A percentile compares a stretch with the other conserved stretches of the same genome.
Evolutionary conservation across 179 eudicot species (phyloP).

Genomic region (Carnegiea gigantea): DNA sequence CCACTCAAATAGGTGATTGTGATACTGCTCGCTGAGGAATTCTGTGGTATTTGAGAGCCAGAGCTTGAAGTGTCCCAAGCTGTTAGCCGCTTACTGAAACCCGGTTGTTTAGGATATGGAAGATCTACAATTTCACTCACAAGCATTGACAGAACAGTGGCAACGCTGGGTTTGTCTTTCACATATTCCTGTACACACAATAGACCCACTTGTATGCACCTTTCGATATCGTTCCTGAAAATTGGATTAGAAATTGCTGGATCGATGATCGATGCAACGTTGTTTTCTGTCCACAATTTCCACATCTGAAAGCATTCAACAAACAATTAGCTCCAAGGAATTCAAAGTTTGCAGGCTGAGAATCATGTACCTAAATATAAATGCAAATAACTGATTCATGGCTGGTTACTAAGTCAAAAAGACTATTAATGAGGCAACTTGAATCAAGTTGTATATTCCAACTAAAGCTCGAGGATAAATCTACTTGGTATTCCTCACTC

Average conservation of each 20-base stretch:
- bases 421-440: background rate
- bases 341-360: background rate
- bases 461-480: background rate
- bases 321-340: background rate
- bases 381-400: no score
- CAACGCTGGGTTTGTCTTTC: slow-evolving; percentile 1
- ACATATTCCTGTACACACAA: background rate
- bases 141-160: background rate
- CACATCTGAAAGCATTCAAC: background rate
- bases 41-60: background rate
- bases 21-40: background rate
- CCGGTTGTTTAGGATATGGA: slow-evolving; percentile 7
- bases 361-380: no score
- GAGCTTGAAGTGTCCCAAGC: background rate
- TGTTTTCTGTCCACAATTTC: background rate
- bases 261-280: background rate
- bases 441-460: no score
- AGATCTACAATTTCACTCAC: background rate
- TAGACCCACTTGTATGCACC: slow-evolving; percentile 5
- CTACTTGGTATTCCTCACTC: background rate
- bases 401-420: background rate
- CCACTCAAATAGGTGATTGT: background rate
- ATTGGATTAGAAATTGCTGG: background rate
- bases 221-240: background rate
- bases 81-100: background rate